Conservation (phyloP, 768 basidiomycete genomes). For the Cantharellus anzutake region DNA sequence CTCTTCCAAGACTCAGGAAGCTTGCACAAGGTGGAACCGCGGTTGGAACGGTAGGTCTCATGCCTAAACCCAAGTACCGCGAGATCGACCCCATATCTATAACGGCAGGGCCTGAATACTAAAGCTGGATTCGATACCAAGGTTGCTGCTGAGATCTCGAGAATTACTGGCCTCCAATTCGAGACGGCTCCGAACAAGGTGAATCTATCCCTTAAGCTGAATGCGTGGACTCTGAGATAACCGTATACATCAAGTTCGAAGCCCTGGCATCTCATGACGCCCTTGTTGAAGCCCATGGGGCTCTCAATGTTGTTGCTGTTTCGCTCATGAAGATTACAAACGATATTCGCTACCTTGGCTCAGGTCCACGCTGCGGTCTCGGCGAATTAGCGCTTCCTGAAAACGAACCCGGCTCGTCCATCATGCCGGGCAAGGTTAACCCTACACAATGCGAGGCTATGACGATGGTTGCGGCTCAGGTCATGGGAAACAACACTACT, state of each 20-base stretch:
- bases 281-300: constrained; percentile 91
- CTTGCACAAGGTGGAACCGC: constrained; percentile 98
- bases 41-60: constrained; percentile 70
- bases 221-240: background rate
- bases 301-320: constrained; percentile 88
- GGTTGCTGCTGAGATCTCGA: constrained; percentile 79
- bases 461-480: constrained; percentile 97
- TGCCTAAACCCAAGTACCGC: background rate
- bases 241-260: constrained; percentile 48
- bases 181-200: constrained; percentile 97
- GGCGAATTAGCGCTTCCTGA: constrained; percentile 90
- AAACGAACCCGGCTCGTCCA: constrained; percentile 97
- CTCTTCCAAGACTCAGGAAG: constrained; percentile 67
- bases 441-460: constrained; percentile 98
- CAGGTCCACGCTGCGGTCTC: constrained; percentile 79
- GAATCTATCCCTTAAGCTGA: background rate
- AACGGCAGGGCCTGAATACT: constrained; percentile 75
- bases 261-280: constrained; percentile 97
- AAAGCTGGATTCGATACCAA: constrained; percentile 92
- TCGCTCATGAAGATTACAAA: constrained; percentile 99
- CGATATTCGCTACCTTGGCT: constrained; percentile 93
- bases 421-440: constrained; percentile 99
- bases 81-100: constrained; percentile 3
- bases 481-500: constrained; percentile 91
- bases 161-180: constrained; percentile 78